A percentile compares a stretch with the other conserved stretches of the same genome.
phyloP scores from a whole-genome alignment of 371 early-diverging fungal species.

The Mortierella sp. region DNA sequence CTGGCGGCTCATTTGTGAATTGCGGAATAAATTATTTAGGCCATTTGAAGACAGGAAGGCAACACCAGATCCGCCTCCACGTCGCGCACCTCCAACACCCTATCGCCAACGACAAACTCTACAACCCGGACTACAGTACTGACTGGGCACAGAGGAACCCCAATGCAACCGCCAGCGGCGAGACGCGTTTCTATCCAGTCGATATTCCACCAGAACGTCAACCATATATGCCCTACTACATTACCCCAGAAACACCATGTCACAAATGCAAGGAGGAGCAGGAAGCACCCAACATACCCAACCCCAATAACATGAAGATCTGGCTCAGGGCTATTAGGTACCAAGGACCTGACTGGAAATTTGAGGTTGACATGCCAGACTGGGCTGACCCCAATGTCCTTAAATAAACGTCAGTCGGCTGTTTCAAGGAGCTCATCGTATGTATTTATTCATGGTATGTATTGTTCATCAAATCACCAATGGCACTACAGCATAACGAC shows the following conservation, averaged over 20 bases:
- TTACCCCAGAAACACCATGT: conserved; percentile 34
- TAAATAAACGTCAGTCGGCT: conserved; percentile 7
- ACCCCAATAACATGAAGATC: conserved; percentile 52
- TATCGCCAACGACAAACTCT: conserved; percentile 47
- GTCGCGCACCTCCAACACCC: conserved; percentile 44
- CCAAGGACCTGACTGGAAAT: conserved; percentile 55
- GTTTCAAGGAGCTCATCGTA: not conserved
- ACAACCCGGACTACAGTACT: conserved; percentile 35
- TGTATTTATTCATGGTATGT: not conserved
- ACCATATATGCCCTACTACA: conserved; percentile 54
- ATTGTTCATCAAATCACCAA: not conserved
- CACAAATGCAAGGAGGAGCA: conserved; percentile 50
- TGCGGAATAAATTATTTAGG: conserved; percentile 13
- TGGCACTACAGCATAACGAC: not conserved
- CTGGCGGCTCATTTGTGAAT: not conserved
- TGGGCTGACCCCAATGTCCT: conserved; percentile 41
- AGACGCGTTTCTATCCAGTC: conserved; percentile 50
- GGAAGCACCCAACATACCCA: conserved; percentile 20
- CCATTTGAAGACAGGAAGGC: conserved; percentile 42
- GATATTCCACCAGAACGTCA: conserved; percentile 43
- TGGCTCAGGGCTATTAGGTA: conserved; percentile 55
- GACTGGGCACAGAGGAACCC: not conserved
- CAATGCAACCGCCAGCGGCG: conserved; percentile 19
- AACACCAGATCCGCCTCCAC: conserved; percentile 57
- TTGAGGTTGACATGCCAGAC: conserved; percentile 54